Evolutionary conservation across 2,329 filamentous ascomycete genomes (phyloP).

Genomic region (Moelleriella libera): DNA sequence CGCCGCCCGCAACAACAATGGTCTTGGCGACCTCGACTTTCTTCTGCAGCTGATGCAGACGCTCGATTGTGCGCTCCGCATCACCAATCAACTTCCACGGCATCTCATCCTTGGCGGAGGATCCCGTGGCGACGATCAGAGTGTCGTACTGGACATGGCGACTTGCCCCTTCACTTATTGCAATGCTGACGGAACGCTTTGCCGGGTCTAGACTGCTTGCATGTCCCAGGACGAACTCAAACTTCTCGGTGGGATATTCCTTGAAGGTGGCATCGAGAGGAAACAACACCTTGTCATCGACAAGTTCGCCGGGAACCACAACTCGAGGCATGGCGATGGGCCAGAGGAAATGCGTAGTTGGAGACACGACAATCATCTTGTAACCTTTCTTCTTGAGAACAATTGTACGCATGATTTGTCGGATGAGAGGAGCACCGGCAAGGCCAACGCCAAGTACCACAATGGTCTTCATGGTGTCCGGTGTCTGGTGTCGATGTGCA

Average conservation of each 20-base stretch:
- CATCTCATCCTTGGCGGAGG: slow-evolving; percentile 24
- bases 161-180: slow-evolving; percentile 16
- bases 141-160: slow-evolving; percentile 32
- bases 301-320: slow-evolving; percentile 29
- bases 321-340: slow-evolving; percentile 30
- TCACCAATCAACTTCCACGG: slow-evolving; percentile 35
- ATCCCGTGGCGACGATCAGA: slow-evolving; percentile 41
- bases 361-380: slow-evolving; percentile 30
- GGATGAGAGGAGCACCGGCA: slow-evolving; percentile 31
- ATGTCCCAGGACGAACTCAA: slow-evolving; percentile 36
- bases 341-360: slow-evolving; percentile 36
- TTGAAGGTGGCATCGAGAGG: slow-evolving; percentile 27
- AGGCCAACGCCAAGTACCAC: slow-evolving; percentile 36
- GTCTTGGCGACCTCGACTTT: slow-evolving; percentile 27
- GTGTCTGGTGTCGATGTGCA: neutral
- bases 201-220: slow-evolving; percentile 28
- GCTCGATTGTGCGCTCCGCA: slow-evolving; percentile 25
- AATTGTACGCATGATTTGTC: slow-evolving; percentile 32
- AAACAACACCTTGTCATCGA: slow-evolving; percentile 23
- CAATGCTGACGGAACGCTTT: slow-evolving; percentile 26
- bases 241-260: slow-evolving; percentile 30
- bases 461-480: slow-evolving; percentile 19
- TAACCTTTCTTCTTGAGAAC: slow-evolving; percentile 23
- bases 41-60: slow-evolving; percentile 19
- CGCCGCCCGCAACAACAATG: slow-evolving; percentile 37